Base-by-base conservation (phyloP, 1,284 basidiomycete genomes). In the Stygiomarasmius scandens region DNA sequence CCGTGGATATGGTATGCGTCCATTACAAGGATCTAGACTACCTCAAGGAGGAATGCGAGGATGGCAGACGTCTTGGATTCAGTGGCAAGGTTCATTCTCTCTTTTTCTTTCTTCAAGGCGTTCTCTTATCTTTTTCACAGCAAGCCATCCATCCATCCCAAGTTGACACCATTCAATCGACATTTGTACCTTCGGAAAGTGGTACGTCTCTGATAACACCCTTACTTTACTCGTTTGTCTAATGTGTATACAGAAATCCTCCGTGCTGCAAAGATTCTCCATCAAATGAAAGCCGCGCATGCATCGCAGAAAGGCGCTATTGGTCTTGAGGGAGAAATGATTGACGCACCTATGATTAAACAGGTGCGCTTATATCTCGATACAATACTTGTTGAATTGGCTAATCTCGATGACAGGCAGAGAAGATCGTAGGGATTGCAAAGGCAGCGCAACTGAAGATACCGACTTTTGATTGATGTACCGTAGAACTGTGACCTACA, bases 141-240 rank as follows among this genome's bases (percentile, higher is more conserved):
- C 95, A 97, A 92, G 94, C 92, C 1, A 96, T 98, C 52, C 96
- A 98, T 73, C 95, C 96, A 0, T 77, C 77, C 12, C 96, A 98
- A 72, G 85, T 97, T 2, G 83, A 84, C 22, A 77, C 82, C 4
- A 94, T 96, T 41, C 92, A 95, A 63, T 73, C 80, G 3, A 88
- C 87, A 0, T 98, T 92, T 69, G 84, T 92, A 0, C 95, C 95
- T 0, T 86, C 84, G 0, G 71, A 80, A 19, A 74, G 85, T 72
- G 93, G 93, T 88, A 61, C 55, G 72, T 65, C 9, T 45, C n/a
- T 23, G 25, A 11, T n/a, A n/a, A n/a, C n/a, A n/a, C n/a, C 20
- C n/a, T 16, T 51, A 25, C 19, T 24, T 54, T 48, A 43, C 25
- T 43, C 19, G 32, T 50, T 47, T 55, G 38, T 36, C 47, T 44